phyloP scores from a whole-genome alignment of 192 early-diverging fungal genomes.

The Spinellus fusiger region DNA sequence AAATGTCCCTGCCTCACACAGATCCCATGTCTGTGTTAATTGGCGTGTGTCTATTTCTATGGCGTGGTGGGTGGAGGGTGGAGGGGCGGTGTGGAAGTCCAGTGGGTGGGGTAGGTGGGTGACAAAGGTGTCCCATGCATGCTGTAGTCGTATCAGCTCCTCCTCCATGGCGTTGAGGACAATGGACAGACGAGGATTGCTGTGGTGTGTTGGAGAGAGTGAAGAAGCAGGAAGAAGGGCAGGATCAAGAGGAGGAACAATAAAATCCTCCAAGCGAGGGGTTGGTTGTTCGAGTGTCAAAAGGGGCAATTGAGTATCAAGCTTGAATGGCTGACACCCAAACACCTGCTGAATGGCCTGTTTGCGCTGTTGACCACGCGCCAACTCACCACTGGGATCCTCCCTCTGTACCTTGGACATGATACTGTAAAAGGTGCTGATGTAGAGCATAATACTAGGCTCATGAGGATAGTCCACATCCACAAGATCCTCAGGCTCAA shows the following conservation, averaged over 20 bases:
- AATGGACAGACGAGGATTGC: no score
- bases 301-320: background rate
- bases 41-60: no score
- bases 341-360: background rate
- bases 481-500: constrained; percentile 40
- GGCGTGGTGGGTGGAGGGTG: no score
- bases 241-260: background rate
- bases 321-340: background rate
- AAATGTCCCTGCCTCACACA: no score
- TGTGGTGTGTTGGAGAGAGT: no score
- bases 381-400: constrained; percentile 6
- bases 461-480: constrained; percentile 49
- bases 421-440: constrained; percentile 41
- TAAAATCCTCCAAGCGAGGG: background rate
- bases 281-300: background rate
- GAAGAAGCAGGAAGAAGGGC: no score
- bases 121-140: no score
- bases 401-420: constrained; percentile 37
- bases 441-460: constrained; percentile 47
- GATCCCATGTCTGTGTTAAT: no score
- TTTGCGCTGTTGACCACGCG: background rate
- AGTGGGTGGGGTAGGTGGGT: no score
- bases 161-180: no score
- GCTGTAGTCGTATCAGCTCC: no score
- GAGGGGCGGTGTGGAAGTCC: no score